phyloP scores from a whole-genome alignment of 768 basidiomycete species.

The Sporobolomyces roseus region DNA sequence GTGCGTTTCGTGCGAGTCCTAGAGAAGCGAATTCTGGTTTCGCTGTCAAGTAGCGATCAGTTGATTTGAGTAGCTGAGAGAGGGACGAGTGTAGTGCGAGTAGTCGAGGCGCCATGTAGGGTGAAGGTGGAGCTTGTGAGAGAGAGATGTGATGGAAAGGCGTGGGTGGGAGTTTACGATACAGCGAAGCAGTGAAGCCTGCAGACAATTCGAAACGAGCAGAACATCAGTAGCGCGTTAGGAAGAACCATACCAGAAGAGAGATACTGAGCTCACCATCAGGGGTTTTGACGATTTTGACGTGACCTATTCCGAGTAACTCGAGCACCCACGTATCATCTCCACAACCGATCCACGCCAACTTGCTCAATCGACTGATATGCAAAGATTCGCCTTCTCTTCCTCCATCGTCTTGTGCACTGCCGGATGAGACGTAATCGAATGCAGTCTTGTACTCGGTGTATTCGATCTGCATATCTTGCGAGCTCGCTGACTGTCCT shows the following conservation, averaged over 20 bases:
- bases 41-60: slow-evolving; percentile 7
- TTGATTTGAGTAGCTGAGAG: slow-evolving; percentile 2
- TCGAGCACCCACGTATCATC: slow-evolving; percentile 67
- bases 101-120: slow-evolving; percentile 1
- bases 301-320: slow-evolving; percentile 64
- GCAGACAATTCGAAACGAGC: background rate
- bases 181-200: slow-evolving; percentile 10
- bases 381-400: slow-evolving; percentile 53
- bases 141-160: background rate
- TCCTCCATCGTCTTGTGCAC: background rate
- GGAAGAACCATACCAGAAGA: background rate
- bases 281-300: slow-evolving; percentile 55
- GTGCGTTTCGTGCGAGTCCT: slow-evolving; percentile 6
- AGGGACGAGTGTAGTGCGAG: slow-evolving; percentile 11
- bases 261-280: slow-evolving; percentile 8
- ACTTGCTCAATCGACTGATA: background rate
- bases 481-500: background rate
- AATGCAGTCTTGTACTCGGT: slow-evolving; percentile 60
- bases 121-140: background rate
- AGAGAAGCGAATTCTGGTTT: background rate
- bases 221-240: background rate
- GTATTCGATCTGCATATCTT: slow-evolving; percentile 61
- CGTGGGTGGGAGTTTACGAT: background rate
- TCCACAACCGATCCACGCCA: slow-evolving; percentile 77
- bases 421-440: slow-evolving; percentile 3